Evolutionary conservation across 2,329 filamentous ascomycete species (phyloP).

Genomic region (Pseudofabraea citricarpa): DNA sequence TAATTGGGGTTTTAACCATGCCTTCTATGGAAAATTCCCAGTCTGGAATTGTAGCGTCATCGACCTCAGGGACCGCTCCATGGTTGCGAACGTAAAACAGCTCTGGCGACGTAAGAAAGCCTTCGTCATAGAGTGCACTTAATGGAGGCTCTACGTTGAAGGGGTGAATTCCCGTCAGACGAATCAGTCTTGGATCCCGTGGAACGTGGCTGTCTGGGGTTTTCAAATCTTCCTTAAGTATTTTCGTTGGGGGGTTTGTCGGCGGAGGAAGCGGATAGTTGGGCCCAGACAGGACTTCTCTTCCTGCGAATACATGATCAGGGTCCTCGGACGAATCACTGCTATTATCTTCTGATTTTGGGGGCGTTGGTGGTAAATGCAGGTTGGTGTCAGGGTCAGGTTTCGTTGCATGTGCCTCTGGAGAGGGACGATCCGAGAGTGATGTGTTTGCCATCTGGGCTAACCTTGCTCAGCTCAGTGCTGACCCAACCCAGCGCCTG

Average conservation of each 20-base stretch:
- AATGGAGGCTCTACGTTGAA: conserved; percentile 88
- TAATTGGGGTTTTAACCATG: conserved; percentile 72
- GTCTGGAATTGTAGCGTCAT: conserved; percentile 64
- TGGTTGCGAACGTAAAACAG: conserved; percentile 92
- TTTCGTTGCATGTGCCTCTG: conserved; percentile 3
- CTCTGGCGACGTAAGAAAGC: conserved; percentile 82
- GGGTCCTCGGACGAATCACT: conserved; percentile 17
- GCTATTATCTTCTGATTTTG: conserved; percentile 21
- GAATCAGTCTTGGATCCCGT: conserved; percentile 75
- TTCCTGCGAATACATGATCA: conserved; percentile 13
- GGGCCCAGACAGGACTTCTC: conserved; percentile 7
- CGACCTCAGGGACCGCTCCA: conserved; percentile 72
- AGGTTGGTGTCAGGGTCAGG: too few relatives aligned
- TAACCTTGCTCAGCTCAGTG: too few relatives aligned
- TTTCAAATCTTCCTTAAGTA: conserved; percentile 71
- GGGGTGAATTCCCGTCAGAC: conserved; percentile 82
- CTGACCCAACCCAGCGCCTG: too few relatives aligned
- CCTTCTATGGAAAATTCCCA: conserved; percentile 86
- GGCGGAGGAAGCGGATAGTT: conserved; percentile 60
- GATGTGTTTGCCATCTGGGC: too few relatives aligned
- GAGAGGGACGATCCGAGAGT: too few relatives aligned
- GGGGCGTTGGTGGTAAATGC: conserved; percentile 23
- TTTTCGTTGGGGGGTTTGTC: conserved; percentile 48
- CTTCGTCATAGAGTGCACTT: conserved; percentile 69
- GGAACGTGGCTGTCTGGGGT: conserved; percentile 81